A percentile compares a stretch with the other conserved stretches of the same genome.
These are phyloP conservation scores for Phytophthora pinifolia DNA, from an alignment of 352 stramenopile genomes.

Conservation along the genomic window DNA sequence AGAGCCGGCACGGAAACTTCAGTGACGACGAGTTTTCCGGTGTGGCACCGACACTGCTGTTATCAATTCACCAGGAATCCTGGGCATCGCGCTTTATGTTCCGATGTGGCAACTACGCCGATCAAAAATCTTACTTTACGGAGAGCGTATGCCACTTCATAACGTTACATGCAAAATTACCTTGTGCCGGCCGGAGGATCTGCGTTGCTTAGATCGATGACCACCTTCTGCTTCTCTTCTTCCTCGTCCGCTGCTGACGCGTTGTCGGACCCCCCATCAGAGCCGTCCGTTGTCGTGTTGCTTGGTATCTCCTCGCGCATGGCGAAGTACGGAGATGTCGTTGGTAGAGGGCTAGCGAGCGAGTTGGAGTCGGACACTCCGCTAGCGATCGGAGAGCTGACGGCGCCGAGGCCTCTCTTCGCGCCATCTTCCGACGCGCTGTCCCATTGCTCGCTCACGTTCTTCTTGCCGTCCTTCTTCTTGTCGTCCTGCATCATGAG, in stretches of 20 bases:
- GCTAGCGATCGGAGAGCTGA: slow-evolving; percentile 16
- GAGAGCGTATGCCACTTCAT: slow-evolving; percentile 16
- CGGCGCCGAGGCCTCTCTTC: slow-evolving; percentile 15
- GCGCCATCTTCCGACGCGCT: slow-evolving; percentile 15
- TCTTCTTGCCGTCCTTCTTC: slow-evolving; percentile 23
- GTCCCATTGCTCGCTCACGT: slow-evolving; percentile 13
- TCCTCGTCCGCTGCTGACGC: slow-evolving; percentile 14
- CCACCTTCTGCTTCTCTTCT: slow-evolving; percentile 24
- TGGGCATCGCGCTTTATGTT: too few relatives aligned
- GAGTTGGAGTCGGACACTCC: slow-evolving; percentile 9
- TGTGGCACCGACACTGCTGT: too few relatives aligned
- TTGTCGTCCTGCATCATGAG: slow-evolving; percentile 36
- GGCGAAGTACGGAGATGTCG: slow-evolving; percentile 20
- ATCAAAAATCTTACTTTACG: slow-evolving; percentile 17
- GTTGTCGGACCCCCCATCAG: slow-evolving; percentile 19
- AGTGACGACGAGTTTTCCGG: too few relatives aligned
- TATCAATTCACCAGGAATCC: too few relatives aligned
- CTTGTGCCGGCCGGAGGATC: slow-evolving; percentile 12
- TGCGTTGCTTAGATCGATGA: slow-evolving; percentile 11
- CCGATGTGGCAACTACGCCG: slow-evolving; percentile 1
- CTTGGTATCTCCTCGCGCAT: slow-evolving; percentile 33
- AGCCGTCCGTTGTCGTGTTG: slow-evolving; percentile 26
- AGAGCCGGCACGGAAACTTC: too few relatives aligned
- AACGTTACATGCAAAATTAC: slow-evolving; percentile 21
- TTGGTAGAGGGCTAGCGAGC: slow-evolving; percentile 10